A percentile compares a stretch with the other conserved stretches of the same genome.
Conservation (phyloP, 2,329 filamentous ascomycete species). For the Celoporthe dispersa region DNA sequence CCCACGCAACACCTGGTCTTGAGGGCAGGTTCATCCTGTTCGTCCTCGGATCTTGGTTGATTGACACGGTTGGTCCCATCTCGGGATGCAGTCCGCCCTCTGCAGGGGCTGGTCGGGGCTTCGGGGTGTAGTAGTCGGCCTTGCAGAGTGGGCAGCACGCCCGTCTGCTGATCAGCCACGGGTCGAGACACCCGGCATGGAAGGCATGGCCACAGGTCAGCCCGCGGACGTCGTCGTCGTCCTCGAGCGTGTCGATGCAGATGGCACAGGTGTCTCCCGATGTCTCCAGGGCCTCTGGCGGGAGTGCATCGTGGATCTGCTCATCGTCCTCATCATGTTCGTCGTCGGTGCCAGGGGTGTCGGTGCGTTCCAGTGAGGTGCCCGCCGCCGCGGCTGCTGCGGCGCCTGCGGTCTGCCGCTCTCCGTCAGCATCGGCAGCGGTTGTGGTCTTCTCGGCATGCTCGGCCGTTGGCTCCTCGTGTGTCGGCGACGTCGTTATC, state of each 20-base stretch:
- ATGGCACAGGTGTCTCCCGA: constrained; percentile 95
- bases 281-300: constrained; percentile 77
- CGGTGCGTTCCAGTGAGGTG: constrained; percentile 21
- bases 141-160: constrained; percentile 98
- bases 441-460: constrained; percentile 23
- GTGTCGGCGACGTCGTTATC: constrained; percentile 37
- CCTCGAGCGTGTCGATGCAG: constrained; percentile 90
- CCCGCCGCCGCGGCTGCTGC: constrained; percentile 28
- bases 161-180: constrained; percentile 91
- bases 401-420: constrained; percentile 23
- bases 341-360: constrained; percentile 24
- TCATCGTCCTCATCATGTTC: constrained; percentile 73
- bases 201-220: constrained; percentile 97
- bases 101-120: constrained; percentile 68
- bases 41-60: constrained; percentile 36
- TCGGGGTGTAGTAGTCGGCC: constrained; percentile 95
- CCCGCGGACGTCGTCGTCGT: constrained; percentile 93
- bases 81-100: constrained; percentile 45
- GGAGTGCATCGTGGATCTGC: constrained; percentile 80
- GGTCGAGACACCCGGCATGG: constrained; percentile 93
- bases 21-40: constrained; percentile 54
- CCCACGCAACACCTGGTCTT: constrained; percentile 46
- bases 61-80: constrained; percentile 36
- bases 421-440: not conserved
- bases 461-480: constrained; percentile 18